phyloP scores from a whole-genome alignment of 2,329 filamentous ascomycete genomes.

The Cytospora leucostoma region DNA sequence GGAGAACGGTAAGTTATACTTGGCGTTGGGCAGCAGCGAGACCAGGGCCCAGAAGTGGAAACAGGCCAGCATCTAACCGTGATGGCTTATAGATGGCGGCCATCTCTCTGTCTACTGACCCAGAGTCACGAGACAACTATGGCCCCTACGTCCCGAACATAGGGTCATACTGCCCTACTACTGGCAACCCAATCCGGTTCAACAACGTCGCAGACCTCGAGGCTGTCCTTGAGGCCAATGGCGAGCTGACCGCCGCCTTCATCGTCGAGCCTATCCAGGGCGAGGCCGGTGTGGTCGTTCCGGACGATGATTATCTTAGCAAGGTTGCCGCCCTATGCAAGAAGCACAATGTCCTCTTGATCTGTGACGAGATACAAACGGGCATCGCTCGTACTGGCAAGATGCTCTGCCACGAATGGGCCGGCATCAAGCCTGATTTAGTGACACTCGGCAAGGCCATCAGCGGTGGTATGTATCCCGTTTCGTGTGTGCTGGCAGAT shows the following conservation, averaged over 20 bases:
- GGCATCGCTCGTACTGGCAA: constrained; percentile 93
- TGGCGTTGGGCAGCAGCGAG: constrained; percentile 3
- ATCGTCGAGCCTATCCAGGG: constrained; percentile 97
- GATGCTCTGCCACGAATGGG: constrained; percentile 93
- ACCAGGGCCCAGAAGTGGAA: constrained; percentile 8
- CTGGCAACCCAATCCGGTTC: constrained; percentile 77
- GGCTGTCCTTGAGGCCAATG: constrained; percentile 74
- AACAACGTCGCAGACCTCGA: constrained; percentile 83
- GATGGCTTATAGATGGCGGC: constrained; percentile 71
- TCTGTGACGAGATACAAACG: constrained; percentile 98
- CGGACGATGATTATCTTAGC: constrained; percentile 82
- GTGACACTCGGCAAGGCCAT: constrained; percentile 96
- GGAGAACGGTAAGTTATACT: constrained; percentile 71
- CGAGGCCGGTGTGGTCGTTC: constrained; percentile 94
- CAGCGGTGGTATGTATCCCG: constrained; percentile 98
- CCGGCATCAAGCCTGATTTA: constrained; percentile 91
- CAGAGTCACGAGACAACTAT: constrained; percentile 95
- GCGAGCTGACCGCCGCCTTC: constrained; percentile 85
- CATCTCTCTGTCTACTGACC: constrained; percentile 92
- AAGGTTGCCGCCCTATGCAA: constrained; percentile 84
- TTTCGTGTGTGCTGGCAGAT: constrained; percentile 76
- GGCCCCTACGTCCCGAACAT: constrained; percentile 92
- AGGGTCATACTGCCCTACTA: constrained; percentile 74
- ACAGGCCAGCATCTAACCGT: constrained; percentile 21
- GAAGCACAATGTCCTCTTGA: constrained; percentile 92